Conservation (phyloP, 1,284 basidiomycete genomes). For the Mycosarcoma mackinlayi region DNA sequence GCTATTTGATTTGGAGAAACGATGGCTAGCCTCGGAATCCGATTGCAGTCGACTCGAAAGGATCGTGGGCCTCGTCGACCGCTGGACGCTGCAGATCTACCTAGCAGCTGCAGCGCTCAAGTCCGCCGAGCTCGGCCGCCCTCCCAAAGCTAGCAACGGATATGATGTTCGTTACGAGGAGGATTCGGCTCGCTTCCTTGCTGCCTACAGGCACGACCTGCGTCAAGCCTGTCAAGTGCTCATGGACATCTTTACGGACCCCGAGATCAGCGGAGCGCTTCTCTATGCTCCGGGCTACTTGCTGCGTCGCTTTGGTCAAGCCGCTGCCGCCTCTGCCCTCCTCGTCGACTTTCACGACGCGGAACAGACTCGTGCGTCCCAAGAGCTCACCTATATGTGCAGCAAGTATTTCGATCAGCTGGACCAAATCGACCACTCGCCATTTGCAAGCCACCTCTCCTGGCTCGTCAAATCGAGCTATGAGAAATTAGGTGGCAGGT, state of each 20-base stretch:
- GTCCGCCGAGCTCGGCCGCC: constrained; percentile 18
- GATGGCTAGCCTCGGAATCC: constrained; percentile 36
- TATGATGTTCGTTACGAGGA: constrained; percentile 35
- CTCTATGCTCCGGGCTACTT: constrained; percentile 42
- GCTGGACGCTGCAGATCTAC: constrained; percentile 39
- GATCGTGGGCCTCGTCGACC: constrained; percentile 39
- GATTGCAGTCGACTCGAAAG: constrained; percentile 44
- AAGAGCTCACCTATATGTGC: constrained; percentile 45
- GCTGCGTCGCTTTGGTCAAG: constrained; percentile 34
- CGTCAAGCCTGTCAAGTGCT: constrained; percentile 41
- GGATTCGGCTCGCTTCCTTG: constrained; percentile 34
- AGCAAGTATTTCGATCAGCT: constrained; percentile 39
- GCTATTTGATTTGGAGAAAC: constrained; percentile 40
- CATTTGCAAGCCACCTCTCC: constrained; percentile 16
- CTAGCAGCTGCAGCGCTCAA: constrained; percentile 35
- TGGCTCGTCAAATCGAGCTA: constrained; percentile 38
- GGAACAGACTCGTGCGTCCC: constrained; percentile 18
- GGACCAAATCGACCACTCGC: constrained; percentile 10
- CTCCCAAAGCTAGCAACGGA: constrained; percentile 10
- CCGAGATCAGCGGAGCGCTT: constrained; percentile 41
- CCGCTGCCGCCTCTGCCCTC: constrained; percentile 15
- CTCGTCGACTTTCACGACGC: constrained; percentile 39
- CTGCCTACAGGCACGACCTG: constrained; percentile 31
- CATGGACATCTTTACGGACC: constrained; percentile 46
- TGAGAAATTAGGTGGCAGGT: constrained; percentile 19